Base-by-base conservation (phyloP, 331 rosid genomes). In the Arachis monticola region DNA sequence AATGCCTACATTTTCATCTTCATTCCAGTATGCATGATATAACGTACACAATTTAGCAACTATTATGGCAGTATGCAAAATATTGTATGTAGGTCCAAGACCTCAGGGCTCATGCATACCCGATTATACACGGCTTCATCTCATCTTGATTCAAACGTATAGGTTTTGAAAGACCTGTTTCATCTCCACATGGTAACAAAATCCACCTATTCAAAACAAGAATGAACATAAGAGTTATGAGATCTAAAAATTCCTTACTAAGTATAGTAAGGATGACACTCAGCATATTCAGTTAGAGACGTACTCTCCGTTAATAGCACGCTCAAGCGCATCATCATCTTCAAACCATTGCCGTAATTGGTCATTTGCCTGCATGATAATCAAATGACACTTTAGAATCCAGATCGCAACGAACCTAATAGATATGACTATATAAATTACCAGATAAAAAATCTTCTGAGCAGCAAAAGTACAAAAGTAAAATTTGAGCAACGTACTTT, bases 261-360 rank as follows among this genome's bases (percentile, higher is more conserved):
- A 67, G 64, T n/a, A 69, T 50, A 60, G 32, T 62, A 64, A 55
- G 10, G 60, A 44, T 55, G 72, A 80, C 41, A 45, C 42, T 79
- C 47, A 58, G 17, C 30, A 69, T 57, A 64, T 35, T 67, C 22
- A 38, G 53, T 41, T 6, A 3, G 11, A 53, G 69, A 73, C 96
- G 59, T 85, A 93, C 98, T 93, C 97, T 87, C 97, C 98, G 8
- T 66, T 85, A 30, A 82, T 86, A 55, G 97, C 90, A 32, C 96
- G 88, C 84, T 93, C 93, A 59, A 93, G 82, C 52, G 95, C 97
- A 69, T 93, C 98, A 58, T 93, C 87, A 30, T 90, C 97, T 78
- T 88, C 88, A 60, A 93, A 90, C 98, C 98, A 93, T 67, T 0
- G 69, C 11, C 77, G 93, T 38, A 93, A 79, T 35, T 83, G 75